A percentile compares a stretch with the other conserved stretches of the same genome.
Evolutionary conservation across 495 filamentous ascomycete genomes (phyloP).

Genomic region (Stereocaulon alpinum): DNA sequence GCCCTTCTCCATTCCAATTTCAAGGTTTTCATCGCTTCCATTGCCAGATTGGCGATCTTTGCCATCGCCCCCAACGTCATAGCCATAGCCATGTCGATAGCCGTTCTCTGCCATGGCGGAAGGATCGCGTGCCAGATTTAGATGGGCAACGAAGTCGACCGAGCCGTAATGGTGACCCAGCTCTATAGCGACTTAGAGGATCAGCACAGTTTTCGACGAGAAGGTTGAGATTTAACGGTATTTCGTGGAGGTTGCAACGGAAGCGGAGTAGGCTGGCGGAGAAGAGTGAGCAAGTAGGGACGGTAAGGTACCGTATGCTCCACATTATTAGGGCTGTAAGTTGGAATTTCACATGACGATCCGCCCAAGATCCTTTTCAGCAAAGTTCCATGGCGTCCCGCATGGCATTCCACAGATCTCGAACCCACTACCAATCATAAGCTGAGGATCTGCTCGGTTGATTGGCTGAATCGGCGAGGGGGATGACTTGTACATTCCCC

Average conservation of each 20-base stretch:
- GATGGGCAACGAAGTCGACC: not conserved
- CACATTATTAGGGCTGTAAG: no score
- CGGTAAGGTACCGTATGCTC: no score
- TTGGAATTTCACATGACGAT: no score
- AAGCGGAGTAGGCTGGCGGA: not conserved
- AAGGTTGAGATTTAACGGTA: not conserved
- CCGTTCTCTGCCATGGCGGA: not conserved
- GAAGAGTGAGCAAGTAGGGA: no score
- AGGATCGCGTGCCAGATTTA: not conserved
- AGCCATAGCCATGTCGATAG: not conserved
- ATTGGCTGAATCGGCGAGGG: not conserved
- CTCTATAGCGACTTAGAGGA: not conserved
- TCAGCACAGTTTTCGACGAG: not conserved
- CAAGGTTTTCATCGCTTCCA: constrained; percentile 5
- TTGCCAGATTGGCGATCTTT: not conserved
- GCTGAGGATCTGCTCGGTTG: not conserved
- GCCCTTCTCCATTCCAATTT: constrained; percentile 6
- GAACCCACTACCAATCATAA: not conserved
- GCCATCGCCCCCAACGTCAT: not conserved
- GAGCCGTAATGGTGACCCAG: not conserved
- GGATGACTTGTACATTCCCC: no score
- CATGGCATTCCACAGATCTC: not conserved
- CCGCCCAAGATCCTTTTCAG: no score
- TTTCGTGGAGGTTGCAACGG: not conserved
- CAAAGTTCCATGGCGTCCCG: not conserved